A percentile compares a stretch with the other conserved stretches of the same genome.
These are phyloP conservation scores for Fusarium ramigenum DNA, from an alignment of 2,329 filamentous ascomycete species.

Conservation along the genomic window DNA sequence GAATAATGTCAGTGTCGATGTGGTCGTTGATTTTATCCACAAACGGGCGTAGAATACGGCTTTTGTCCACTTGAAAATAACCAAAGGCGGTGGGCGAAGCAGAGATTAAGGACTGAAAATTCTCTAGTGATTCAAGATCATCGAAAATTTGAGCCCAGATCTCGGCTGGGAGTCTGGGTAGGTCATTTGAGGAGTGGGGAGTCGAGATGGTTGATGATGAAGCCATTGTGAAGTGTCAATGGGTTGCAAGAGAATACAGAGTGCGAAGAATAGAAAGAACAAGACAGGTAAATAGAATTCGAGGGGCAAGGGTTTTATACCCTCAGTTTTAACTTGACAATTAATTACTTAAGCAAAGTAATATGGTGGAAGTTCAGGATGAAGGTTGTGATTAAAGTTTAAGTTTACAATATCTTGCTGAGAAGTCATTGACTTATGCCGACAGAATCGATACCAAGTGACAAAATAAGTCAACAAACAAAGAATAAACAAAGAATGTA, in stretches of 20 bases:
- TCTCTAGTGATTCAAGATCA: neutral
- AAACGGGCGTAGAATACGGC: neutral
- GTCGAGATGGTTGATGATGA: neutral
- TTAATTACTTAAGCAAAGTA: neutral
- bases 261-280: neutral
- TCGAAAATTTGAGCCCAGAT: neutral
- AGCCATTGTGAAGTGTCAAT: neutral
- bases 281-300: neutral
- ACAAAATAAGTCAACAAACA: fast-evolving
- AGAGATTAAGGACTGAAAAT: neutral
- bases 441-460: fast-evolving
- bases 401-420: neutral
- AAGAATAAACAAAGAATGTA: neutral
- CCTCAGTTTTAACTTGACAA: neutral
- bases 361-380: neutral
- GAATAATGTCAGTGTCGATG: too few relatives aligned
- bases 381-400: neutral
- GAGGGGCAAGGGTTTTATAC: neutral
- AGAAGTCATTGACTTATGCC: fast-evolving
- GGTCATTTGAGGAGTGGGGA: neutral
- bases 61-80: neutral
- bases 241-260: neutral
- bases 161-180: neutral
- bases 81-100: neutral
- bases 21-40: neutral